Evolutionary conservation across 176 grass and related monocot genomes (phyloP).

Genomic region (Neostapfia colusana): DNA sequence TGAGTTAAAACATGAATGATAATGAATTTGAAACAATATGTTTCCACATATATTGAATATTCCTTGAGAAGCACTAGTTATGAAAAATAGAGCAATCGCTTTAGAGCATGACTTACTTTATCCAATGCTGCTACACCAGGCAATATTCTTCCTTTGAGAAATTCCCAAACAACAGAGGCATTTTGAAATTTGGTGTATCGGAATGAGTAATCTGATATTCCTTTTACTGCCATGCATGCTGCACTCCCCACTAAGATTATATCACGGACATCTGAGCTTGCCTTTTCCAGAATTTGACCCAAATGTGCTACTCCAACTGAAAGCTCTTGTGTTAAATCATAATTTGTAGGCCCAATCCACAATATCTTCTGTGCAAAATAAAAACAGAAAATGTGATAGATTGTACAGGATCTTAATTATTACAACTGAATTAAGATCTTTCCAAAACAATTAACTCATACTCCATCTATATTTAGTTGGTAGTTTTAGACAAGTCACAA

Average conservation of each 20-base stretch:
- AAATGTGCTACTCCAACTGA: slow-evolving; percentile 52
- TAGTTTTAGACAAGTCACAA: background rate
- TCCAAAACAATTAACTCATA: background rate
- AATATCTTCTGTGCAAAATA: slow-evolving; percentile 70
- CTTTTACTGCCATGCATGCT: slow-evolving; percentile 62
- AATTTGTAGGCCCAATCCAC: slow-evolving; percentile 70
- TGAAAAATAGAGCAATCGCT: slow-evolving; percentile 20
- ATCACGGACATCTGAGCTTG: slow-evolving; percentile 53
- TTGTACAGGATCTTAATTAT: slow-evolving; percentile 7
- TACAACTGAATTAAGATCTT: slow-evolving; percentile 11
- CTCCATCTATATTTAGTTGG: background rate
- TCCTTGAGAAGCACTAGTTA: background rate
- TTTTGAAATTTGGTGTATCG: slow-evolving; percentile 56
- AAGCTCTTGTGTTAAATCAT: slow-evolving; percentile 39
- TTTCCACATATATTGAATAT: background rate
- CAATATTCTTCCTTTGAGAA: slow-evolving; percentile 81
- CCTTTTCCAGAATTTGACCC: slow-evolving; percentile 58
- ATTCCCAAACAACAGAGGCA: slow-evolving; percentile 79
- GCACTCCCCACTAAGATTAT: slow-evolving; percentile 64
- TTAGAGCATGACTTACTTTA: slow-evolving; percentile 62
- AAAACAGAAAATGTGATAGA: slow-evolving; percentile 34
- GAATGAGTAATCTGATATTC: slow-evolving; percentile 38
- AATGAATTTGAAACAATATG: slow-evolving; percentile 17
- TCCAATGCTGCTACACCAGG: slow-evolving; percentile 87
- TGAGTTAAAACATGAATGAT: background rate